Conservation (phyloP, 23 red algal species). For the Gracilaria gracilis region DNA sequence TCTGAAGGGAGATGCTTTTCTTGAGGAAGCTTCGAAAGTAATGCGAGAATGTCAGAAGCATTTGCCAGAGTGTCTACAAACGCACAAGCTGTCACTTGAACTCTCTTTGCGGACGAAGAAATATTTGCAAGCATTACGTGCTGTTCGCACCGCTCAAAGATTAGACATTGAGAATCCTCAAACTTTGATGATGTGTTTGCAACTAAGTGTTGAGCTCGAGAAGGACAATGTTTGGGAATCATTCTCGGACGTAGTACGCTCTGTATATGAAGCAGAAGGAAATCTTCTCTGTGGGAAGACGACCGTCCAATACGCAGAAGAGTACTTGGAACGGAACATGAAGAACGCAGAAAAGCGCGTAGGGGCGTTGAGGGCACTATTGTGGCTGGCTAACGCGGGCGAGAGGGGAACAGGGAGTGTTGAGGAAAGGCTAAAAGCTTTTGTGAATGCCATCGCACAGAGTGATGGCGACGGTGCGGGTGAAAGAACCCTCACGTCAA, state of each 20-base stretch:
- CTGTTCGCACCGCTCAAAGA: constrained; percentile 30
- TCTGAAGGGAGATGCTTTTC: neutral
- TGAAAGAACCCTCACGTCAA: neutral
- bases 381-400: constrained; percentile 49
- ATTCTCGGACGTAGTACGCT: constrained; percentile 39
- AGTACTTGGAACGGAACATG: constrained; percentile 39
- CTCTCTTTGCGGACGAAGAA: constrained; percentile 36
- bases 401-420: constrained; percentile 21
- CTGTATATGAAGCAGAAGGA: constrained; percentile 55
- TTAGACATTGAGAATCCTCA: constrained; percentile 45
- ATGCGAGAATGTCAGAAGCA: constrained; percentile 28
- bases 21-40: constrained; percentile 35
- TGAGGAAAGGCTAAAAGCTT: constrained; percentile 9
- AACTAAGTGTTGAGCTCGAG: constrained; percentile 26
- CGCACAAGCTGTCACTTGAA: constrained; percentile 60
- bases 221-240: neutral
- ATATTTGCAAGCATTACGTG: constrained; percentile 66
- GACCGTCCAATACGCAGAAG: constrained; percentile 32
- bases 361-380: constrained; percentile 16
- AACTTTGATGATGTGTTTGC: constrained; percentile 33
- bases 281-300: constrained; percentile 40
- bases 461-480: constrained; percentile 35
- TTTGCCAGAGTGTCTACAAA: constrained; percentile 25
- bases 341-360: constrained; percentile 42
- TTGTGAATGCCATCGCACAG: constrained; percentile 40